These are phyloP conservation scores for Debaryomyces udenii DNA, from an alignment of 1,139 yeast species.

Conservation along the genomic window DNA sequence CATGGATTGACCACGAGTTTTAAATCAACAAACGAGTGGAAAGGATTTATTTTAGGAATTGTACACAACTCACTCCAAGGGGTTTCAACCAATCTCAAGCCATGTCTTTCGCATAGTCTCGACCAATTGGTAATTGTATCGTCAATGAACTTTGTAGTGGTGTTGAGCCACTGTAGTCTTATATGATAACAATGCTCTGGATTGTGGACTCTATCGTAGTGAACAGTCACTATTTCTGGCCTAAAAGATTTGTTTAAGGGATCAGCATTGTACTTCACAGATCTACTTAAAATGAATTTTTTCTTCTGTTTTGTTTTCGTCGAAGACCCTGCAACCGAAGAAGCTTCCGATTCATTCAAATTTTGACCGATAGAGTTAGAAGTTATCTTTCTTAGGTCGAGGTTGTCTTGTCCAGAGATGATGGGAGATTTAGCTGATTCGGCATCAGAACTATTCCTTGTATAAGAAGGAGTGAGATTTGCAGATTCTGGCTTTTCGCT, in stretches of 20 bases:
- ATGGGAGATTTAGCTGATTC: conserved; percentile 34
- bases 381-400: conserved; percentile 29
- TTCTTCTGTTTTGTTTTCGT: conserved; percentile 26
- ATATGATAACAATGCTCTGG: conserved; percentile 95
- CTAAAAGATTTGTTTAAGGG: conserved; percentile 70
- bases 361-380: conserved; percentile 24
- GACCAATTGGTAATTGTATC: conserved; percentile 84
- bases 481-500: conserved; percentile 17
- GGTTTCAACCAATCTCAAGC: conserved; percentile 83
- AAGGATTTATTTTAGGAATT: conserved; percentile 77
- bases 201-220: conserved; percentile 89
- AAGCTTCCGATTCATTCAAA: conserved; percentile 33
- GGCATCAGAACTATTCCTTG: conserved; percentile 32
- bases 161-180: conserved; percentile 88
- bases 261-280: conserved; percentile 76
- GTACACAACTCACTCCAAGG: conserved; percentile 89
- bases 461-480: conserved; percentile 19
- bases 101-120: conserved; percentile 82
- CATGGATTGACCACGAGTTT: conserved; percentile 69
- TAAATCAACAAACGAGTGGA: conserved; percentile 80
- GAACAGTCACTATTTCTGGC: conserved; percentile 79
- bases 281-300: conserved; percentile 53
- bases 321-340: conserved; percentile 38
- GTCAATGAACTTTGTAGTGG: conserved; percentile 87
- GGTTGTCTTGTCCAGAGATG: conserved; percentile 22